phyloP scores from a whole-genome alignment of 176 grass and related monocot species.

The Aegilops sharonensis region DNA sequence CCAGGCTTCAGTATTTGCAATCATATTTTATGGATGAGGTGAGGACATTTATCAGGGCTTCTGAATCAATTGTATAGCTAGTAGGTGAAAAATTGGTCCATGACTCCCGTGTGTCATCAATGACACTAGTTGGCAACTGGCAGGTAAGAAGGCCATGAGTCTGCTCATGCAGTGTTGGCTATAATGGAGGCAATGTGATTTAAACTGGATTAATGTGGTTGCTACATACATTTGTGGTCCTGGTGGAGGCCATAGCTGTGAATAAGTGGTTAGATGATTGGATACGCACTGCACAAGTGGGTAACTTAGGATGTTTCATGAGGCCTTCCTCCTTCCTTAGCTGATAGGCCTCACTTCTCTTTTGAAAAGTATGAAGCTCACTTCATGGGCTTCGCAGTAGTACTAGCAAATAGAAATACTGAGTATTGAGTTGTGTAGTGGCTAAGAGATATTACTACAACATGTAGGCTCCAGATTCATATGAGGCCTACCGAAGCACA shows the following conservation, averaged over 20 bases:
- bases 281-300: neutral
- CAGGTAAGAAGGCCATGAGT: constrained; percentile 16
- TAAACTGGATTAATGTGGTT: constrained; percentile 4
- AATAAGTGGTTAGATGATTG: constrained; percentile 18
- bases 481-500: neutral
- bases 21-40: neutral
- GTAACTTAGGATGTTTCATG: constrained; percentile 12
- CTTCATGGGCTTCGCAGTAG: neutral
- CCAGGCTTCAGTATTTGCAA: neutral
- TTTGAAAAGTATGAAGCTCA: neutral
- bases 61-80: constrained; percentile 8
- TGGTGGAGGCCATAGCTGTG: neutral
- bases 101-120: neutral
- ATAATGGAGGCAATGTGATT: constrained; percentile 2
- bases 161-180: constrained; percentile 18
- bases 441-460: constrained; percentile 6
- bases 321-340: constrained; percentile 37
- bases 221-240: constrained; percentile 25
- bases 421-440: neutral
- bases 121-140: constrained; percentile 24
- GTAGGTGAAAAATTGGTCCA: constrained; percentile 20
- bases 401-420: neutral
- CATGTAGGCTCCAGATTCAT: constrained; percentile 13
- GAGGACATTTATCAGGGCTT: neutral
- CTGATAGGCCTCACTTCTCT: neutral